Conservation (phyloP, 768 basidiomycete species). For the Boletus huronensis region DNA sequence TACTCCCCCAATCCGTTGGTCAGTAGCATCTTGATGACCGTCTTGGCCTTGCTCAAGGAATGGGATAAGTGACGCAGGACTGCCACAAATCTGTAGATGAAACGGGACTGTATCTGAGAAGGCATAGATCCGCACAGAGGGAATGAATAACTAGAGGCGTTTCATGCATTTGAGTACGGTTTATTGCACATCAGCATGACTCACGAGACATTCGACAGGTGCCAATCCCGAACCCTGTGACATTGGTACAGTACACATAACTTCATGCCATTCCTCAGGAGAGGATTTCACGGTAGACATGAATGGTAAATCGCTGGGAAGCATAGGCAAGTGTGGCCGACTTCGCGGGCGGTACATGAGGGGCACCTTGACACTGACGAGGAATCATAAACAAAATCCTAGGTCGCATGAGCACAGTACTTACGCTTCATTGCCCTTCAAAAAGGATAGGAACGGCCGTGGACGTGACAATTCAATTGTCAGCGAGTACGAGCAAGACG, state of each 20-base stretch:
- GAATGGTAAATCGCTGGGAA: conserved; percentile 43
- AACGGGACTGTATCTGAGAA: conserved; percentile 58
- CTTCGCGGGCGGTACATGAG: conserved; percentile 52
- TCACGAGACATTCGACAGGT: conserved; percentile 50
- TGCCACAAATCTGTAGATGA: conserved; percentile 58
- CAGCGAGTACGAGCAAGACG: conserved; percentile 45
- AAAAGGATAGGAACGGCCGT: conserved; percentile 41
- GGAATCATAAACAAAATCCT: background rate
- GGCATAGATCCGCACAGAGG: conserved; percentile 51
- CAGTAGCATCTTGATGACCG: background rate
- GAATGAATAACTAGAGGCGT: conserved; percentile 52
- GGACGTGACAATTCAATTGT: conserved; percentile 39
- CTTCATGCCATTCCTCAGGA: conserved; percentile 67
- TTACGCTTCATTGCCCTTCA: conserved; percentile 47
- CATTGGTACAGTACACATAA: conserved; percentile 41
- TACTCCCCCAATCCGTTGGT: conserved; percentile 9
- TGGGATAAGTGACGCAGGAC: conserved; percentile 41
- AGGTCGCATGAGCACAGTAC: background rate
- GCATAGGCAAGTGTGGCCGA: conserved; percentile 53
- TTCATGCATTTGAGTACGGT: background rate
- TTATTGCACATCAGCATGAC: conserved; percentile 16
- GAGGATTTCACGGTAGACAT: conserved; percentile 55
- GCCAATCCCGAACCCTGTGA: conserved; percentile 32
- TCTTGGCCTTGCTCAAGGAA: conserved; percentile 35
- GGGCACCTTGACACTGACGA: conserved; percentile 43